Evolutionary conservation across 306 rosid species (phyloP), one percentile per base, ranked within the genome.

Genomic region (Prunus mira): DNA sequence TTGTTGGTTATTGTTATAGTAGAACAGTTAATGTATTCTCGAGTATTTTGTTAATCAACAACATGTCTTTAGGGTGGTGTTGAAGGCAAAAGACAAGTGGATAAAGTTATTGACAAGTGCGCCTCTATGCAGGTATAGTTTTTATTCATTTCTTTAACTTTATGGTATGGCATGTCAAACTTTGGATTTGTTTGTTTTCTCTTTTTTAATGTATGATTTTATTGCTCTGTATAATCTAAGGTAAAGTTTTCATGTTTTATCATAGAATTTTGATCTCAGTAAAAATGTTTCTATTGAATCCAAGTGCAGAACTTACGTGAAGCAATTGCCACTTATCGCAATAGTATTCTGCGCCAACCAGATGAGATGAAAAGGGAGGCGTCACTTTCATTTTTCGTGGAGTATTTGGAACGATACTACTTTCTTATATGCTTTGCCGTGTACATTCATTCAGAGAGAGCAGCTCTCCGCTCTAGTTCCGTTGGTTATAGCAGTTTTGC

Each of bases 361-460:
- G 98, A 93, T 90, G 98, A 93, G 87, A 93, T 90, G 98, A 93
- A 93, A 83, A 87, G 89, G 83, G 98, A 89, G 77, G 94, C 98
- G 45, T 85, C 91, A 27, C 89, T 90, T 71, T 93, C 96, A 25
- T 93, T 89, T 81, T 93, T 93, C 49, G 80, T 90, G 85, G 98
- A 93, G 87, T 93, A 93, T 86, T 84, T 93, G 84, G 98, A 93
- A 85, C 91, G 98, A 87, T 93, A 93, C 91, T 93, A 93, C 92
- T 93, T 93, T 76, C 92, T 93, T 49, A 93, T 93, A 89, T 93
- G 98, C 84, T 93, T 93, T 86, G 91, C 98, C 19, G 98, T 93
- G 63, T 93, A 89, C 90, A 82, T 93, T 74, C 90, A 93, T 84
- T 90, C 96, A 46, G 91, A 89, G 83, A 82, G 87, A 83, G 82